Conservation (phyloP, 1,284 basidiomycete genomes). For the Fomes fomentarius region DNA sequence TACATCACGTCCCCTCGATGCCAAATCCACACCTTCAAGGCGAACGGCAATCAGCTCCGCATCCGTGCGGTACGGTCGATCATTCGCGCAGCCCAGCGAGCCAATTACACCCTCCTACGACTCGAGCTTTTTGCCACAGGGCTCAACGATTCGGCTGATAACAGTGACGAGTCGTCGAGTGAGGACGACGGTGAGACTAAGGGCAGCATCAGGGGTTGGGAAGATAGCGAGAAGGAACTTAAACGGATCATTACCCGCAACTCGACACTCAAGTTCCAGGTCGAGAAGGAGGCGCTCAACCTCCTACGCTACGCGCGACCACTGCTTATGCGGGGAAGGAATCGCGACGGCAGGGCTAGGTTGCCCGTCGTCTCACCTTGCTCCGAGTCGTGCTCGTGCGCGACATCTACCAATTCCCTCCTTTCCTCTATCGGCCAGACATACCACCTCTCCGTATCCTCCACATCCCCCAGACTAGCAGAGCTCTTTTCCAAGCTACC, state of each 20-base stretch:
- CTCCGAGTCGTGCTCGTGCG: slow-evolving; percentile 18
- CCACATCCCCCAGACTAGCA: background rate
- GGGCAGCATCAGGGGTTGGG: slow-evolving; percentile 32
- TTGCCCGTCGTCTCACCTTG: slow-evolving; percentile 7
- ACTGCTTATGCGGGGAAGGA: slow-evolving; percentile 43
- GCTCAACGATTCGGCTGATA: slow-evolving; percentile 24
- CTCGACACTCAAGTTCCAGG: slow-evolving; percentile 45
- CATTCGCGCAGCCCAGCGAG: slow-evolving; percentile 44
- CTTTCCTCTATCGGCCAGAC: slow-evolving; percentile 23
- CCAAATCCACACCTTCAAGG: slow-evolving; percentile 51
- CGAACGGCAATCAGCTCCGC: slow-evolving; percentile 61
- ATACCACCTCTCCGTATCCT: slow-evolving; percentile 1
- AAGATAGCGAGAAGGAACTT: slow-evolving; percentile 41
- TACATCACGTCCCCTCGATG: slow-evolving; percentile 59
- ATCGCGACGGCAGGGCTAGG: background rate
- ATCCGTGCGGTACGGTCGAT: slow-evolving; percentile 47
- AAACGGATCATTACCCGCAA: slow-evolving; percentile 51
- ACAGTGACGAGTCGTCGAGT: slow-evolving; percentile 29
- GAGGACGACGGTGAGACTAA: slow-evolving; percentile 28
- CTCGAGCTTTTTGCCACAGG: slow-evolving; percentile 59
- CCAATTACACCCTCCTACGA: slow-evolving; percentile 53
- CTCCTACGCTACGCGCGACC: slow-evolving; percentile 56
- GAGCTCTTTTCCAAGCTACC: slow-evolving; percentile 53
- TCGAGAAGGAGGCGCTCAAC: slow-evolving; percentile 51
- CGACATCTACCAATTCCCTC: slow-evolving; percentile 10